Conservation (phyloP, 2,329 filamentous ascomycete genomes). For the Penicillium aurantiogriseum region DNA sequence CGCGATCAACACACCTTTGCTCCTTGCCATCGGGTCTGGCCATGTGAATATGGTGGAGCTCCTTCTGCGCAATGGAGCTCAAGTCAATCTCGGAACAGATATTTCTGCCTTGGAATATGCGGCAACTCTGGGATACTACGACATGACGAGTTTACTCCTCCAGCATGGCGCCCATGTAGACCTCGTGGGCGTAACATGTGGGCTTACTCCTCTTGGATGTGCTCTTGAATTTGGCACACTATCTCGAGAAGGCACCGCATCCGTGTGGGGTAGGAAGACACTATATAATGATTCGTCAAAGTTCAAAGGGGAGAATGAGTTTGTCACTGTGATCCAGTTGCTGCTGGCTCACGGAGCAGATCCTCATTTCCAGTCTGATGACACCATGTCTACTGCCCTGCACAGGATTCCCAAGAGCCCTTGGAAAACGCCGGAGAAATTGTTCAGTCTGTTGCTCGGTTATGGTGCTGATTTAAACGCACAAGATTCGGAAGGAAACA, state of each 20-base stretch:
- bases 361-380: neutral
- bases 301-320: neutral
- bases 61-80: neutral
- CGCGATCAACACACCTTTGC: neutral
- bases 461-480: neutral
- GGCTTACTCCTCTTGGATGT: neutral
- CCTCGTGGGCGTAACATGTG: neutral
- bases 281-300: rapidly evolving
- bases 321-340: neutral
- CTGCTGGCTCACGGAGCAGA: neutral
- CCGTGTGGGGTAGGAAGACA: neutral
- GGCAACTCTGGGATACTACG: neutral
- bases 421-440: neutral
- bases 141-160: neutral
- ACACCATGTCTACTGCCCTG: neutral
- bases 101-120: neutral
- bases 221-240: neutral
- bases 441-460: neutral
- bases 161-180: neutral
- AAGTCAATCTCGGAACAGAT: neutral
- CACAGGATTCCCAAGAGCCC: neutral
- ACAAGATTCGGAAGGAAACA: neutral
- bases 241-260: neutral
- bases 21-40: neutral
- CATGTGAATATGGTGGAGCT: neutral